Evolutionary conservation across 2,329 filamentous ascomycete species (phyloP).

Genomic region (Curvularia sp.): DNA sequence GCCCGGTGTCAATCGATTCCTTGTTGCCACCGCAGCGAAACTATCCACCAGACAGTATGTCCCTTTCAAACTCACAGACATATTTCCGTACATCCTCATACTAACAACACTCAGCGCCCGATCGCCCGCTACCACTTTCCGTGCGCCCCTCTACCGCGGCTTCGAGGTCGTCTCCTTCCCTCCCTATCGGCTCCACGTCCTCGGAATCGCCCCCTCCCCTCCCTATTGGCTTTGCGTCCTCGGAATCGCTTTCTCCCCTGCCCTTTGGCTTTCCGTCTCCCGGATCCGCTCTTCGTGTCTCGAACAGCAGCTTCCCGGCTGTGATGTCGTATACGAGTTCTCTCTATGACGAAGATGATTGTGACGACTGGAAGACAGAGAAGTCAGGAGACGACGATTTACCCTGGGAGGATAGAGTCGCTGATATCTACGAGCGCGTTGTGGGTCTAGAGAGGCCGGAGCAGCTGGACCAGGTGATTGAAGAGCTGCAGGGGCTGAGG

Average conservation of each 20-base stretch:
- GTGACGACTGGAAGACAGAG: background rate
- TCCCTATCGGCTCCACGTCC: conserved; percentile 2
- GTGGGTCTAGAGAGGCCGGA: background rate
- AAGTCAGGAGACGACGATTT: background rate
- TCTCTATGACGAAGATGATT: background rate
- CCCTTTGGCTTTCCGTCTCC: conserved; percentile 7
- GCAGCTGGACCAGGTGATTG: conserved; percentile 8
- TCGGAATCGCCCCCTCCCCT: no score
- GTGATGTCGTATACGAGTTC: background rate
- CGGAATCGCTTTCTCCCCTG: conserved; percentile 4
- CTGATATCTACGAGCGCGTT: conserved; percentile 2
- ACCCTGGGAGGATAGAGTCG: background rate
- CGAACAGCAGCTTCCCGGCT: conserved; percentile 2
- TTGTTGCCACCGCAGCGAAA: background rate
- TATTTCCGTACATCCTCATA: background rate
- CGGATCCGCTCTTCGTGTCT: background rate
- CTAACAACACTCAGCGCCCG: conserved; percentile 25
- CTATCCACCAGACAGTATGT: conserved; percentile 24
- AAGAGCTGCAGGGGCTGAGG: conserved; percentile 3
- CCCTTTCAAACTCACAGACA: background rate
- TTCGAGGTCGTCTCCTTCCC: conserved; percentile 5
- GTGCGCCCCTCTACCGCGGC: conserved; percentile 22
- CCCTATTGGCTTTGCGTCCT: conserved; percentile 4
- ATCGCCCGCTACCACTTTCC: conserved; percentile 38
- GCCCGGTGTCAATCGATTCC: conserved; percentile 2